Percentiles rank a stretch among this genome's conserved stretches.
These are phyloP conservation scores for Magnolia officinalis DNA, from an alignment of 164 flowering plant genomes.

Conservation along the genomic window DNA sequence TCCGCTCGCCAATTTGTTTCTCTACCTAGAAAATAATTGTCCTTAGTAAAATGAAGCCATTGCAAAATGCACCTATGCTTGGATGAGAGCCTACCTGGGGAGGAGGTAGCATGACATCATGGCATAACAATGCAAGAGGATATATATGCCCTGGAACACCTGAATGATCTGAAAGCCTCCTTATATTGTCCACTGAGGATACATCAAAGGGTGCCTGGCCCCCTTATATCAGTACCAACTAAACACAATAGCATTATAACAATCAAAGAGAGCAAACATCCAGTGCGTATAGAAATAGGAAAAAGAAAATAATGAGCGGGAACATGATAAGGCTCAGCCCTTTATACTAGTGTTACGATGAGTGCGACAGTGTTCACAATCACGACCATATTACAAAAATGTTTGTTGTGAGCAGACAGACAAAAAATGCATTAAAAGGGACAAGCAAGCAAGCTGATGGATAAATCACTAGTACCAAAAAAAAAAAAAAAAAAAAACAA, in stretches of 20 bases:
- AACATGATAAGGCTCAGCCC: background rate
- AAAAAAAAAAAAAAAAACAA: background rate
- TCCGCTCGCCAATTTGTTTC: slow-evolving; percentile 85
- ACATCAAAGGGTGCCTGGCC: slow-evolving; percentile 88
- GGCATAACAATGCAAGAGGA: slow-evolving; percentile 70
- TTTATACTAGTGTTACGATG: background rate
- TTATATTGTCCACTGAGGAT: slow-evolving; percentile 82
- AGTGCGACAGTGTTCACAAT: background rate
- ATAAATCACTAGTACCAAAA: background rate
- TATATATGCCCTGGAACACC: slow-evolving; percentile 77
- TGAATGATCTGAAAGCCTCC: slow-evolving; percentile 81
- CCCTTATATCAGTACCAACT: slow-evolving; percentile 33
- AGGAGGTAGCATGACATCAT: slow-evolving; percentile 98
- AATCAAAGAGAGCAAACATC: background rate
- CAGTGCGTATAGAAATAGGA: background rate
- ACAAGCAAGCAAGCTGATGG: background rate
- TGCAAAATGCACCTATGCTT: background rate
- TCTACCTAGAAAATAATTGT: slow-evolving; percentile 51
- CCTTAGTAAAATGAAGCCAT: background rate
- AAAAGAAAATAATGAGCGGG: background rate
- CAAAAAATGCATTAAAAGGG: background rate
- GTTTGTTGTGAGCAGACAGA: background rate
- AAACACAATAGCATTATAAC: slow-evolving; percentile 11
- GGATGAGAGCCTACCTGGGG: slow-evolving; percentile 40
- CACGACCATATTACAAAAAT: background rate